Evolutionary conservation across 2,329 filamentous ascomycete species (phyloP).

Genomic region (Sporothrix inflata): DNA sequence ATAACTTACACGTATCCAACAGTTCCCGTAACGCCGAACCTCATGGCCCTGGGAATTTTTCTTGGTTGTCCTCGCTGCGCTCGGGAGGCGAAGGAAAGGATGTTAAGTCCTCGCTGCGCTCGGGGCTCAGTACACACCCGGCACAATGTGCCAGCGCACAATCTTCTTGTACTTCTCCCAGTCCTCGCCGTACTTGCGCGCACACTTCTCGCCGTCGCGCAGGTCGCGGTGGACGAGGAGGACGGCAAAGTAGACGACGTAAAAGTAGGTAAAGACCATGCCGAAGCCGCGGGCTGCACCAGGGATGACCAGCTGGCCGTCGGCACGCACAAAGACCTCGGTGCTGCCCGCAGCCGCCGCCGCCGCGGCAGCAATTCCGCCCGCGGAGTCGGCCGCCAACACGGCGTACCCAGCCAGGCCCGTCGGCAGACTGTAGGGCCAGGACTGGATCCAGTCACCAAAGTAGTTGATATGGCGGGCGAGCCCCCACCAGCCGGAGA

Average conservation of each 20-base stretch:
- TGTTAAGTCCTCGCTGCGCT: neutral
- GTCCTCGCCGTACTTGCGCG: constrained; percentile 86
- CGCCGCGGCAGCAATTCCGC: constrained; percentile 56
- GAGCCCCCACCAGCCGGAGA: constrained; percentile 89
- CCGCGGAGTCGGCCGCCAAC: constrained; percentile 56
- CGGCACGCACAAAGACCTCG: constrained; percentile 53
- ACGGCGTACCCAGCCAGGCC: constrained; percentile 82
- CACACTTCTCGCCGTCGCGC: constrained; percentile 89
- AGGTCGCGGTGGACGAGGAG: constrained; percentile 83
- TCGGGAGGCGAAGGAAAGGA: neutral
- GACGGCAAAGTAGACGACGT: constrained; percentile 87
- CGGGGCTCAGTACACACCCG: constrained; percentile 75
- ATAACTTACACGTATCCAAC: constrained; percentile 15
- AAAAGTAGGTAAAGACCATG: constrained; percentile 91
- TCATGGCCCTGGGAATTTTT: constrained; percentile 5
- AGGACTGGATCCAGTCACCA: constrained; percentile 92
- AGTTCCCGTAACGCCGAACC: constrained; percentile 9
- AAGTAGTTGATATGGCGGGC: constrained; percentile 95
- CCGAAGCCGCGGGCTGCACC: constrained; percentile 79
- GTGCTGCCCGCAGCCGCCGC: constrained; percentile 38
- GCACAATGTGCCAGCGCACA: constrained; percentile 81
- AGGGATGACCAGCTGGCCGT: constrained; percentile 68
- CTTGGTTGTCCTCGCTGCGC: no score
- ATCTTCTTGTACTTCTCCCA: constrained; percentile 87
- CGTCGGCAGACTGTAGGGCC: constrained; percentile 87